These are phyloP conservation scores for Cyphellophora europaea DNA, from an alignment of 2,329 filamentous ascomycete species.

Conservation along the genomic window DNA sequence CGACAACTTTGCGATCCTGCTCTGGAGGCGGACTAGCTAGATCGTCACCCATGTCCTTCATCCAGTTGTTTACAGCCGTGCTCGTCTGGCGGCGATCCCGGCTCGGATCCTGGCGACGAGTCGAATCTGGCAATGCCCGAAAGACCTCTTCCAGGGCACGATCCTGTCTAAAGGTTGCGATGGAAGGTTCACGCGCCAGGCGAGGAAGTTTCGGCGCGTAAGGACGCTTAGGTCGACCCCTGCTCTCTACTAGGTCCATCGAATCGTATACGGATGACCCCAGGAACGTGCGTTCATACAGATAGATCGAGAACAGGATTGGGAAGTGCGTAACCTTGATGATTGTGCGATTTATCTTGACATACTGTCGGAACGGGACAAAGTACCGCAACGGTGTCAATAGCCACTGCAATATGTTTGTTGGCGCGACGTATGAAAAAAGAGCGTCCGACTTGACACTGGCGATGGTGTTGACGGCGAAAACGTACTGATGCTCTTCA, in stretches of 20 bases:
- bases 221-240: constrained; percentile 41
- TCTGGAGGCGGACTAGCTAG: constrained; percentile 49
- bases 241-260: constrained; percentile 73
- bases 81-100: constrained; percentile 64
- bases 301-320: constrained; percentile 73
- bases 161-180: constrained; percentile 83
- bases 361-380: constrained; percentile 71
- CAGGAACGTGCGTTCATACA: constrained; percentile 76
- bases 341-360: constrained; percentile 76
- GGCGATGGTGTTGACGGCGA: constrained; percentile 92
- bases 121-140: constrained; percentile 58
- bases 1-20: constrained; percentile 49
- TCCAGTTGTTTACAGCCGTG: constrained; percentile 81
- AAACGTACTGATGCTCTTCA: constrained; percentile 84
- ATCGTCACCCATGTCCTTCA: constrained; percentile 57
- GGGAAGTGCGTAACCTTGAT: constrained; percentile 90
- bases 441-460: constrained; percentile 98
- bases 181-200: constrained; percentile 71
- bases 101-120: constrained; percentile 49
- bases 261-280: constrained; percentile 69
- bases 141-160: constrained; percentile 88
- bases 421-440: constrained; percentile 86
- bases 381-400: constrained; percentile 73
- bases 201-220: constrained; percentile 51
- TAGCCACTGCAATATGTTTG: constrained; percentile 85